Conservation (phyloP, 441 rosid genomes). For the Populus hybrid region DNA sequence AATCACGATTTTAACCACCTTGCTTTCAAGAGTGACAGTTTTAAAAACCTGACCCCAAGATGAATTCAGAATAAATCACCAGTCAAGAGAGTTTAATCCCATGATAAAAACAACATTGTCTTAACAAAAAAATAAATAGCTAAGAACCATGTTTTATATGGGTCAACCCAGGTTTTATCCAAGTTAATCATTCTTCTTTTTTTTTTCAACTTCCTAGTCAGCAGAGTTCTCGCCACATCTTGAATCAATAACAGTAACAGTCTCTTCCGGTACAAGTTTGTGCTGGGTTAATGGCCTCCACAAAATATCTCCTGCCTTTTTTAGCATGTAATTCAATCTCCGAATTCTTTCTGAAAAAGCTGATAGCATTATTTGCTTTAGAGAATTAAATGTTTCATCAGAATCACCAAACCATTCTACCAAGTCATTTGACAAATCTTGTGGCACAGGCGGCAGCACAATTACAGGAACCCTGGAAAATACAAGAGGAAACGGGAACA, state of each 20-base stretch:
- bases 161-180: too few species aligned
- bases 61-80: too few species aligned
- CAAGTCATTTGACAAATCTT: conserved; percentile 74
- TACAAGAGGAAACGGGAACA: conserved; percentile 9
- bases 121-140: too few species aligned
- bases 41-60: too few species aligned
- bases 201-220: background rate
- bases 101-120: too few species aligned
- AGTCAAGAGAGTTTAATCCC: too few species aligned
- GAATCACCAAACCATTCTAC: conserved; percentile 75
- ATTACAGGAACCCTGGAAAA: conserved; percentile 73
- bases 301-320: conserved; percentile 64
- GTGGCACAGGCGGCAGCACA: conserved; percentile 73
- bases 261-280: conserved; percentile 57
- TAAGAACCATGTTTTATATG: too few species aligned
- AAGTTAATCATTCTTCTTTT: too few species aligned
- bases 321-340: conserved; percentile 64
- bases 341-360: conserved; percentile 56
- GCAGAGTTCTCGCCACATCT: conserved; percentile 87
- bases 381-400: conserved; percentile 41
- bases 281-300: conserved; percentile 99
- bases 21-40: too few species aligned
- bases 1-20: too few species aligned
- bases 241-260: conserved; percentile 83
- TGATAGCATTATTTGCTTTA: conserved; percentile 56